phyloP scores from a whole-genome alignment of 805 yeast genomes.

The Starmerella lactis-condensi region DNA sequence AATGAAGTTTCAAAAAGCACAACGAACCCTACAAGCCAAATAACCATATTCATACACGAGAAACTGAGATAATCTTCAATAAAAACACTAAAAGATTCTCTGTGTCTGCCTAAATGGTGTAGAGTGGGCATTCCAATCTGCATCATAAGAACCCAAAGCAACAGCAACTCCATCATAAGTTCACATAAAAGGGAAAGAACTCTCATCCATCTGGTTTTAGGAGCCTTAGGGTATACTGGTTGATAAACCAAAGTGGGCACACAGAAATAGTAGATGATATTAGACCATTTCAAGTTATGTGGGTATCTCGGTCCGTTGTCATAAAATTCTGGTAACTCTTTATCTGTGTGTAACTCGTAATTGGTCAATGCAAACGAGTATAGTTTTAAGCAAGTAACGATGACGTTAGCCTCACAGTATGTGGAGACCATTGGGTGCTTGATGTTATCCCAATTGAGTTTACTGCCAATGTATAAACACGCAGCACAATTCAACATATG shows the following conservation, averaged over 20 bases:
- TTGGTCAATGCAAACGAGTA: slow-evolving; percentile 29
- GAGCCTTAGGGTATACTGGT: slow-evolving; percentile 29
- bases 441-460: slow-evolving; percentile 19
- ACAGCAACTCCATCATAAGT: slow-evolving; percentile 20
- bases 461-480: slow-evolving; percentile 9
- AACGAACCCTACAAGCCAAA: slow-evolving; percentile 30
- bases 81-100: slow-evolving; percentile 16
- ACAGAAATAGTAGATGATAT: slow-evolving; percentile 27
- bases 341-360: slow-evolving; percentile 22
- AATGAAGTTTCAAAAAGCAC: slow-evolving; percentile 27
- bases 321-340: slow-evolving; percentile 21
- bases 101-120: slow-evolving; percentile 21
- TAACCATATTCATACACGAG: slow-evolving; percentile 26
- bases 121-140: slow-evolving; percentile 31
- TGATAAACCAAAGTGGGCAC: slow-evolving; percentile 33
- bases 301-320: slow-evolving; percentile 24
- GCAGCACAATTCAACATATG: slow-evolving; percentile 21
- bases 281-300: slow-evolving; percentile 23
- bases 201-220: slow-evolving; percentile 19
- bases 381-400: slow-evolving; percentile 27
- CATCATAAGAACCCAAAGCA: slow-evolving; percentile 25
- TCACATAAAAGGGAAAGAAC: slow-evolving; percentile 24
- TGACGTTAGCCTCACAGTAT: slow-evolving; percentile 25
- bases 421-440: slow-evolving; percentile 30
- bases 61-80: slow-evolving; percentile 25